Evolutionary conservation across 345 rosid species (phyloP), one percentile per base, ranked within the genome.

Genomic region (Durio zibethinus): DNA sequence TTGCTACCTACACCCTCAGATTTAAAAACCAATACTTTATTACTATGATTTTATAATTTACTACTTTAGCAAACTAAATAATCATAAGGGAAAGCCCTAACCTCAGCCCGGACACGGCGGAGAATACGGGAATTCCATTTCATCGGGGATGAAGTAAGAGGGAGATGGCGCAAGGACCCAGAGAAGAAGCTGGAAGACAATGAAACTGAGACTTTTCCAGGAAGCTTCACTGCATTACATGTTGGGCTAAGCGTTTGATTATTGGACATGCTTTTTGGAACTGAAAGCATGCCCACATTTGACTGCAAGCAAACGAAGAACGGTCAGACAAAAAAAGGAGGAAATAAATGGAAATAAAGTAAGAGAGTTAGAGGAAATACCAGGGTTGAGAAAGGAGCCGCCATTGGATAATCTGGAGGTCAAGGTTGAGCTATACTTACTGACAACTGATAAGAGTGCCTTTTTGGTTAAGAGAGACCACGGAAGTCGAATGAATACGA

Each of bases 91-190:
- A 10, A 36, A 33, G 6, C 6, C 45, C 87, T 82, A 64, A 94
- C 98, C 96, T 90, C 97, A 59, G 88, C 92, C 65, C 91, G 89
- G 78, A 88, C 83, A 3, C 86, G 73, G 80, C 80, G 76, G 77
- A 80, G 80, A 83, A 76, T 64, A 79, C 73, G 62, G 77, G 52
- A 63, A 68, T 81, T 80, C 38, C 78, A 33, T 33, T 33, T 33
- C 36, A 1, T 83, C 73, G 88, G 74, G 56, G 84, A 70, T 36
- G 87, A 82, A 18, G 86, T 27, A 47, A 78, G 78, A 35, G 85
- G 85, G 73, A 77, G 71, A 27, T 75, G 74, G 82, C 79, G 83
- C 29, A 85, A 75, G 18, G 88, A 79, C 48, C 88, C 84, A 27
- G 87, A 67, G 79, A 83, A 82, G 78, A 83, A 74, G 78, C 77